These are phyloP conservation scores for Vigna angularis DNA, from an alignment of 306 rosid species.

Conservation along the genomic window DNA sequence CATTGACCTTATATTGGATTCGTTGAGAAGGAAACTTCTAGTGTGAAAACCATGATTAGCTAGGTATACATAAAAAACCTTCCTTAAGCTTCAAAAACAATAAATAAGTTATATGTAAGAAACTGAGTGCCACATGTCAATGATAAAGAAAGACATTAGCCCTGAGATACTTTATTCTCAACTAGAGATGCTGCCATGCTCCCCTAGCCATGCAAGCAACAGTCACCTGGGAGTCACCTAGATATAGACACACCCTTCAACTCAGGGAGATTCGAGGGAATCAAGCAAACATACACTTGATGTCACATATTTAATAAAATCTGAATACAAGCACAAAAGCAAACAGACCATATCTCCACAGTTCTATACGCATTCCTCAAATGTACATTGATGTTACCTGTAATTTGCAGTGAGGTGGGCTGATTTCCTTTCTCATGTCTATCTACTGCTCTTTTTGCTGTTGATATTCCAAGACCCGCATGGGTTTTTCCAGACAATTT, in stretches of 20 bases:
- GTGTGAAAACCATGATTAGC: slow-evolving; percentile 3
- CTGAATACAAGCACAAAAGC: background rate
- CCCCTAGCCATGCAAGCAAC: background rate
- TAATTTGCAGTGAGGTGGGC: background rate
- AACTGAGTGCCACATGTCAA: background rate
- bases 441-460: background rate
- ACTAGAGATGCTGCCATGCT: background rate
- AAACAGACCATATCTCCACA: background rate
- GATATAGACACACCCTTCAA: slow-evolving; percentile 8
- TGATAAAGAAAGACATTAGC: background rate
- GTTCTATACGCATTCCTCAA: slow-evolving; percentile 2
- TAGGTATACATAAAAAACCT: background rate
- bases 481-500: background rate
- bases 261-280: background rate
- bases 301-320: background rate
- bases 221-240: background rate
- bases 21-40: background rate
- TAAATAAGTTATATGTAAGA: background rate
- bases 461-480: slow-evolving; percentile 1
- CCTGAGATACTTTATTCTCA: background rate
- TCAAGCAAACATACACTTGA: background rate
- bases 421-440: background rate
- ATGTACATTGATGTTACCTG: background rate
- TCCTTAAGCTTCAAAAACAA: background rate
- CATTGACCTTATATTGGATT: background rate